Conservation (phyloP, 2,329 filamentous ascomycete species). For the Fusarium tjaetaba region DNA sequence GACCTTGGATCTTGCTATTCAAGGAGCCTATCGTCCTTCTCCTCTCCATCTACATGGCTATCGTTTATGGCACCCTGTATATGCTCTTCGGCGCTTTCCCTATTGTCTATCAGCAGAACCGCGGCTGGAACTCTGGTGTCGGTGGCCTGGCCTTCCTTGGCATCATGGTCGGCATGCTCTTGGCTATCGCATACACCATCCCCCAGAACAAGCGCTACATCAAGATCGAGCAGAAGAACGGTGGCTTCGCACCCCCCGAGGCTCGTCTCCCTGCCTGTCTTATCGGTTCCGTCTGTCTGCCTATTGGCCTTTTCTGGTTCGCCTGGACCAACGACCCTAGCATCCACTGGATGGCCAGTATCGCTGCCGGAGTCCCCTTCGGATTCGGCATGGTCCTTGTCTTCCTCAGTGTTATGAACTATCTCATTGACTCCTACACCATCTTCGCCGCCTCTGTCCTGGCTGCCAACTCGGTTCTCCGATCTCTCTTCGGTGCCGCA, state of each 20-base stretch:
- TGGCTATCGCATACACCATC: conserved; percentile 28
- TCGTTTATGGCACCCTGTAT: conserved; percentile 76
- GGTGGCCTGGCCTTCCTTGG: conserved; percentile 33
- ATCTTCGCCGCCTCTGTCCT: conserved; percentile 36
- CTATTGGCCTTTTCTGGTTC: conserved; percentile 64
- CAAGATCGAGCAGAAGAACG: conserved; percentile 27
- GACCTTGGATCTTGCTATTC: conserved; percentile 55
- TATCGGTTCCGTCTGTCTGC: conserved; percentile 18
- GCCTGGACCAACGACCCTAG: conserved; percentile 65
- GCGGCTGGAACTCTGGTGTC: conserved; percentile 33
- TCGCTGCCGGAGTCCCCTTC: conserved; percentile 53
- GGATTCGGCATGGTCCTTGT: conserved; percentile 64
- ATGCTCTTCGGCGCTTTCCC: conserved; percentile 77
- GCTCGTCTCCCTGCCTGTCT: conserved; percentile 31
- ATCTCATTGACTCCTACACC: conserved; percentile 36
- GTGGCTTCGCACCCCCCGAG: conserved; percentile 32
- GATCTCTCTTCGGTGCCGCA: conserved; percentile 34
- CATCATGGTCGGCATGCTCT: conserved; percentile 37
- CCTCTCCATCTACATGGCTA: conserved; percentile 82
- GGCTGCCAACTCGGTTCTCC: conserved; percentile 30
- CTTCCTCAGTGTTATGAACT: conserved; percentile 39
- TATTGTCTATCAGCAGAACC: conserved; percentile 70
- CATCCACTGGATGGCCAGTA: conserved; percentile 63
- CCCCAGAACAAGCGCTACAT: conserved; percentile 33
- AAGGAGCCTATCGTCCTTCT: conserved; percentile 82